These are phyloP conservation scores for Casaregolazyma suthepensis DNA, from an alignment of 1,139 yeast genomes.

Conservation along the genomic window DNA sequence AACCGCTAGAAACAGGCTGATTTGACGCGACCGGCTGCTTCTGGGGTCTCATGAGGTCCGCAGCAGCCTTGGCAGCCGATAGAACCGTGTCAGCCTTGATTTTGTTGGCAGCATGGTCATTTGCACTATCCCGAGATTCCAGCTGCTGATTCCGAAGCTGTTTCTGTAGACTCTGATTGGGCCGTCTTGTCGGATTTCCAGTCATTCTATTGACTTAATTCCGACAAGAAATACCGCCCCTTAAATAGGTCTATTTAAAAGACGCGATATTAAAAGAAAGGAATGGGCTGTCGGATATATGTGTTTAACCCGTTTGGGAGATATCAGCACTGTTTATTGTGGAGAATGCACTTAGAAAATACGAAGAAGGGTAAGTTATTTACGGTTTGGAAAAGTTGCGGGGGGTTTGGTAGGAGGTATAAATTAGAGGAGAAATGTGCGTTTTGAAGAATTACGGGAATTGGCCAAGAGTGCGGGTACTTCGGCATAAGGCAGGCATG, in stretches of 20 bases:
- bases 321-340: not conserved
- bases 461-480: not conserved
- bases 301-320: not conserved
- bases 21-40: not conserved
- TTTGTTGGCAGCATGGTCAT: not conserved
- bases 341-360: not conserved
- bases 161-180: conserved; percentile 14
- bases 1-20: not conserved
- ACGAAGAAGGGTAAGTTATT: not conserved
- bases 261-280: not conserved
- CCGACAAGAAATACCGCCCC: not conserved
- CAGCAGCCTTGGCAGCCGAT: conserved; percentile 11
- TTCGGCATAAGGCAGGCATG: not conserved
- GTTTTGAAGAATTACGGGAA: not conserved
- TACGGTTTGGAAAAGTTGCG: not conserved
- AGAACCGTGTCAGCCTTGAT: not conserved
- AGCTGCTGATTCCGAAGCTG: conserved; percentile 7
- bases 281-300: not conserved
- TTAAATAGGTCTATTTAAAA: not conserved
- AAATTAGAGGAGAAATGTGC: not conserved
- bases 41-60: not conserved
- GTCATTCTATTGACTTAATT: not conserved
- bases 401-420: not conserved
- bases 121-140: not conserved
- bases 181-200: conserved; percentile 8